Evolutionary conservation across 805 yeast genomes (phyloP), one percentile per base, ranked within the genome.

Genomic region (Suhomyces tanzawaensis): DNA sequence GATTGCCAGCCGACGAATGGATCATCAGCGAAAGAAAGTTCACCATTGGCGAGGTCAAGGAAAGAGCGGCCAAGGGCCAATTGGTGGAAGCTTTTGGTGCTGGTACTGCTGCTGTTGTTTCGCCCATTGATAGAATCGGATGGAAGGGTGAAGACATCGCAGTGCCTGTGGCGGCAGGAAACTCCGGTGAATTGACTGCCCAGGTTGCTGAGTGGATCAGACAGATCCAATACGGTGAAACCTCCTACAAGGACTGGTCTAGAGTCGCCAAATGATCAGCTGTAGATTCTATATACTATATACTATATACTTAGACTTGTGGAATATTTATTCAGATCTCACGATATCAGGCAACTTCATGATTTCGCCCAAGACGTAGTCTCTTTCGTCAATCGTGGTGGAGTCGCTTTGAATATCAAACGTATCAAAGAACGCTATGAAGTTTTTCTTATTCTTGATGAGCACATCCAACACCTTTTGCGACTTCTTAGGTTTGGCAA

Each of bases 51-150:
- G 98, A 91, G 69, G 85, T 91, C 41, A 77, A 72, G 35, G 87
- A 84, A 53, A 79, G 79, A 52, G 84, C 96, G 32, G 71, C 66
- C 35, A 78, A 81, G 62, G 95, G 96, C 44, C 83, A 85, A 58
- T 74, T 91, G 53, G 77, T 90, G 7, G 99, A 93, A 73, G 95
- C 96, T 15, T 91, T 91, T 55, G 98, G 98, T 52, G 72, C 96
- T 15, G 99, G 99, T 56, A 91, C 99, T 40, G 98, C 99, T 44
- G 98, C 97, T 30, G 81, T 91, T 57, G 98, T 93, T 32, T 81
- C 95, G 25, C 98, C 98, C 51, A 88, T 91, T 58, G 81, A 84
- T 64, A 85, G 76, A 53, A 87, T 91, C 57, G 90, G 89, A 41
- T 91, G 81, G 80, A 71, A 76, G 42, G 95, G 82, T 36, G 62